A percentile compares a stretch with the other conserved stretches of the same genome.
These are phyloP conservation scores for Cyclotella baltica DNA, from an alignment of 108 stramenopile genomes.

Conservation along the genomic window DNA sequence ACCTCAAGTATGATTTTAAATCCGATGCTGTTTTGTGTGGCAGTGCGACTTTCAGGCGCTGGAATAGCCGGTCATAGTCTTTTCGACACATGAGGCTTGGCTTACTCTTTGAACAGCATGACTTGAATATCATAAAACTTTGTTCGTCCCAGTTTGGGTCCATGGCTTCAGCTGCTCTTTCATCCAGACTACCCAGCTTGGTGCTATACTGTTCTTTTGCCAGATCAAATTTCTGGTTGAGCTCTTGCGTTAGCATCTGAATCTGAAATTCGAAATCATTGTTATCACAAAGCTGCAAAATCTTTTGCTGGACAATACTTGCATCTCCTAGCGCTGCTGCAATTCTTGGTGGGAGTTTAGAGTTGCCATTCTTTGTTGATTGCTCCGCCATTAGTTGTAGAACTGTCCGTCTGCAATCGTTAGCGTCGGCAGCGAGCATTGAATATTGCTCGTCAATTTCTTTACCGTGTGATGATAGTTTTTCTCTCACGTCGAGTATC, in stretches of 20 bases:
- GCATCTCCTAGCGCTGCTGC: conserved; percentile 15
- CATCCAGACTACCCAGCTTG: background rate
- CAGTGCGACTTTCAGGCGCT: conserved; percentile 13
- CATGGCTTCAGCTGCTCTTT: background rate
- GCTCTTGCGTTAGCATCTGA: conserved; percentile 8
- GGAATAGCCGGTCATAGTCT: background rate
- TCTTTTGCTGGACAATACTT: conserved; percentile 7
- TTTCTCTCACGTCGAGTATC: conserved; percentile 22
- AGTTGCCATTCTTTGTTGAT: background rate
- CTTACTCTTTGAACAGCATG: background rate
- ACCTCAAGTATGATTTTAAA: background rate
- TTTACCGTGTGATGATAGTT: conserved; percentile 1
- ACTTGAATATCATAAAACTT: conserved; percentile 13
- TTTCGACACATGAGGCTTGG: background rate
- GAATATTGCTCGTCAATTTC: conserved; percentile 12
- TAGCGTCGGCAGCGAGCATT: background rate
- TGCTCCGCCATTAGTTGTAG: background rate
- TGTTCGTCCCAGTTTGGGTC: conserved; percentile 19
- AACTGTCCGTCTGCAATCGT: conserved; percentile 2
- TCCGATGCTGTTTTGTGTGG: conserved; percentile 15
- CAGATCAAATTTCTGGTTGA: conserved; percentile 18
- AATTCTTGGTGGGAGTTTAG: background rate
- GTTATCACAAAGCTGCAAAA: background rate
- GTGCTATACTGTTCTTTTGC: conserved; percentile 12
- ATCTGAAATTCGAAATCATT: conserved; percentile 15